Evolutionary conservation across 306 rosid genomes (phyloP).

Genomic region (Acmispon strigosus): DNA sequence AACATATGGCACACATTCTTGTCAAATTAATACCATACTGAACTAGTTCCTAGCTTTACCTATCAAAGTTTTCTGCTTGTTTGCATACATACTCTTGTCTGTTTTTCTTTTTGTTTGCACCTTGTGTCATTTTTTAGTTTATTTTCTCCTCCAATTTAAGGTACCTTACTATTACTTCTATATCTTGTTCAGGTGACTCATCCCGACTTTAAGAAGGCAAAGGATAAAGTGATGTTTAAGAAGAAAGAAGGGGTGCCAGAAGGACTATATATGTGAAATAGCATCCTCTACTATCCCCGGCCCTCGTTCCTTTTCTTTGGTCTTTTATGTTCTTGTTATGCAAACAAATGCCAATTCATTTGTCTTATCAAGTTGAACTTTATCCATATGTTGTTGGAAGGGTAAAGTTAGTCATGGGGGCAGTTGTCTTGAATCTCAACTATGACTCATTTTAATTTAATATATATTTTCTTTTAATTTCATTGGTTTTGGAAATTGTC

Average conservation of each 20-base stretch:
- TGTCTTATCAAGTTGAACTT: constrained; percentile 13
- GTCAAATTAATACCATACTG: neutral
- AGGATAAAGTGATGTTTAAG: constrained; percentile 98
- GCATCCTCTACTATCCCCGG: neutral
- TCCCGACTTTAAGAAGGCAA: constrained; percentile 86
- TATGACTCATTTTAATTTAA: constrained; percentile 4
- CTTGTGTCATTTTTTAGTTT: neutral
- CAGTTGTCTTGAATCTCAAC: constrained; percentile 3
- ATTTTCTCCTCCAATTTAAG: neutral
- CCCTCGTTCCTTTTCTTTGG: neutral
- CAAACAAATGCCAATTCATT: neutral
- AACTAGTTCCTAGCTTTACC: neutral
- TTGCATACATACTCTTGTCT: neutral
- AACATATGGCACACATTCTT: neutral
- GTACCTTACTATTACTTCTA: neutral
- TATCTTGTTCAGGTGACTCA: constrained; percentile 69
- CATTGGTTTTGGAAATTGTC: neutral
- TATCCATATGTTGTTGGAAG: neutral
- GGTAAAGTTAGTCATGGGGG: constrained; percentile 6
- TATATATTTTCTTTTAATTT: neutral
- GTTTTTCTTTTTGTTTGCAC: neutral
- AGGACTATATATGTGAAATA: constrained; percentile 86
- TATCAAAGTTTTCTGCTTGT: neutral
- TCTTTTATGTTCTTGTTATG: neutral
- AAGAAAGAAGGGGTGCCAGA: constrained; percentile 99